Evolutionary conservation across 208 protist genomes (phyloP).

Genomic region (Trypanosoma mega): DNA sequence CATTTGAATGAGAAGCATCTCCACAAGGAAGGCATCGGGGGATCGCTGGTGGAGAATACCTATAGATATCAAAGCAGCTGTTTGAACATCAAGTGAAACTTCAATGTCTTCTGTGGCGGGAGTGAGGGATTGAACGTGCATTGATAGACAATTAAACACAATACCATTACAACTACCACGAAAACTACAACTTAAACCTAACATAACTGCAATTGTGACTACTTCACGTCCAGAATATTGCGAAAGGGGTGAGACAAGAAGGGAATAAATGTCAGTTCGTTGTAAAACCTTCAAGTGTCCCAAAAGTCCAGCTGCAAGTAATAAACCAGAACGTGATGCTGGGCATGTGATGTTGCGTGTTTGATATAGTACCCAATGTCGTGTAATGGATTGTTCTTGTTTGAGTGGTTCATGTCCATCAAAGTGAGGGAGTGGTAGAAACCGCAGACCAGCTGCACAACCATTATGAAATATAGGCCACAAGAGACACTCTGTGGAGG

Average conservation of each 20-base stretch:
- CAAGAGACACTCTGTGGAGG: constrained; percentile 35
- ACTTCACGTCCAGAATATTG: constrained; percentile 69
- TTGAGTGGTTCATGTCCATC: constrained; percentile 22
- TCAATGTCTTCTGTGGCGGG: constrained; percentile 82
- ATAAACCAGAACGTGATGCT: constrained; percentile 60
- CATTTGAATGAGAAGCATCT: constrained; percentile 83
- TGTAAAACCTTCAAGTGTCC: constrained; percentile 79
- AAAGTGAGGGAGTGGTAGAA: constrained; percentile 52
- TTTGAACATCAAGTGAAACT: constrained; percentile 83
- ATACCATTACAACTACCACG: constrained; percentile 73
- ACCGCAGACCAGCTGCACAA: constrained; percentile 77
- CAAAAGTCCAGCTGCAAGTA: constrained; percentile 75
- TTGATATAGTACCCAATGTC: constrained; percentile 88
- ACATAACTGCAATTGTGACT: constrained; percentile 79
- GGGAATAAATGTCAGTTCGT: constrained; percentile 84
- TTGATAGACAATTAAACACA: constrained; percentile 83
- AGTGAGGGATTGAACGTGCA: constrained; percentile 83
- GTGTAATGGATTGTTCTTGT: constrained; percentile 47
- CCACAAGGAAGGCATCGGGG: constrained; percentile 70
- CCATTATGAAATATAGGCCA: constrained; percentile 88
- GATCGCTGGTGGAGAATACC: constrained; percentile 71
- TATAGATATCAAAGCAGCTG: constrained; percentile 70
- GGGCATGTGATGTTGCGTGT: constrained; percentile 62
- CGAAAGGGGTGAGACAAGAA: constrained; percentile 65
- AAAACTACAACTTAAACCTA: constrained; percentile 86